Base-by-base conservation (phyloP, 164 flowering plant species). In the Annona cherimola region DNA sequence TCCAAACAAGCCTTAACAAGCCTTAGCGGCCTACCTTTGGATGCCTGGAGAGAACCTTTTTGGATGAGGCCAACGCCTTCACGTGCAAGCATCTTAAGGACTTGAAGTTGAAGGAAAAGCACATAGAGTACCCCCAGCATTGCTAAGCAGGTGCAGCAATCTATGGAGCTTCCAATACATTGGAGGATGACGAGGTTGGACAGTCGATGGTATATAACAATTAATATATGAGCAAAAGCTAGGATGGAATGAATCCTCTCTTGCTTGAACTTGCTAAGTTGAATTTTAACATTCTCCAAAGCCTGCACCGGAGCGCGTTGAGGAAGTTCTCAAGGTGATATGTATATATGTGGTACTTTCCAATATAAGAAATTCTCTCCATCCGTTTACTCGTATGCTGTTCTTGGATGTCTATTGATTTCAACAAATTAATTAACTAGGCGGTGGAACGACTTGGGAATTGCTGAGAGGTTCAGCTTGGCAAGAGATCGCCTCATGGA, bases 41-140 rank as follows among this genome's bases (percentile, higher is more conserved):
- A 50, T 79, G 20, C 69, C 71, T 45, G 91, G 87, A 42, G 94
- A 89, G n/a, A 70, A 57, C 75, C 16, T 71, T 78, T 55, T 84
- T 89, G 8, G 86, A 88, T 12, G 81, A 85, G 66, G 87, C 83
- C 6, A 72, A 44, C 50, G 61, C 69, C 0, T 83, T 84, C 39
- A 74, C 83, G 42, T 14, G 70, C 5, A 66, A 68, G 14, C 54
- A 71, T 44, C 88, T 86, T 2, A 74, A 66, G 43, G 42, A n/a
- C n/a, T n/a, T n/a, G n/a, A n/a, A 46, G 26, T 0, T 71, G 39
- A 42, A 11, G 2, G 4, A n/a, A 59, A 59, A 61, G 35, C 35
- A 50, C 57, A 12, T 66, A 5, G n/a, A 66, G n/a, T n/a, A n/a
- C n/a, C 11, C 40, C 41, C 42, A 11, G 46, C 42, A 66, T 71